Base-by-base conservation (phyloP, 164 flowering plant genomes). In the Aristolochia contorta region DNA sequence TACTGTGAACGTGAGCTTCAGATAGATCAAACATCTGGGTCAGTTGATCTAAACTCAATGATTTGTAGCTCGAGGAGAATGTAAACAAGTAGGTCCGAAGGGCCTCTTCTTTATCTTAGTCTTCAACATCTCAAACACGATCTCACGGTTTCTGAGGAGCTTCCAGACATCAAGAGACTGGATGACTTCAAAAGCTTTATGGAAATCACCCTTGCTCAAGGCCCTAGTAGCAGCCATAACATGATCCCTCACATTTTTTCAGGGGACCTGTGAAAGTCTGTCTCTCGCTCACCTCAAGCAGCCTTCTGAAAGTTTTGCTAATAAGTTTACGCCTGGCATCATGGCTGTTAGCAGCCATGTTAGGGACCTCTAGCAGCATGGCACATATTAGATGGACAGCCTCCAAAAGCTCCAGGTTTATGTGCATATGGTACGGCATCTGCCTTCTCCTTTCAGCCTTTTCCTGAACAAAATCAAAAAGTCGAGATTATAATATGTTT, bases 351-450 rank as follows among this genome's bases (percentile, higher is more conserved):
- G 90, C 88, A 51, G 97, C 94, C 92, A 86, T 90, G 79, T 90
- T 82, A 12, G 98, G 94, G 27, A 90, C 98, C 75, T 90, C 98
- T n/a, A 93, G 78, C 54, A 93, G 82, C 98, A 93, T 93, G 24
- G 97, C 94, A 74, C 92, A 86, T 54, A 78, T 78, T 51, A 93
- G 76, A 72, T 93, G 94, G 4, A 88, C 97, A 49, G 94, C 82
- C 72, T 92, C 97, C 30, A 92, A 71, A 23, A 92, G 88, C 75
- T 92, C 98, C 47, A 90, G 97, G 64, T 90, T 93, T 58, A 90
- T 87, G 69, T 93, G 98, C 98, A 93, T 93, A 71, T 93, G 98
- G 69, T 93, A 93, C 1, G 98, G 98, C 98, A 93, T 88, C 63
- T 93, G 96, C 21, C 97, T 74, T 58, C 94, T 83, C 66, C 96